These are phyloP conservation scores for Hirschfeldia incana DNA, from an alignment of 345 rosid species.

Conservation along the genomic window DNA sequence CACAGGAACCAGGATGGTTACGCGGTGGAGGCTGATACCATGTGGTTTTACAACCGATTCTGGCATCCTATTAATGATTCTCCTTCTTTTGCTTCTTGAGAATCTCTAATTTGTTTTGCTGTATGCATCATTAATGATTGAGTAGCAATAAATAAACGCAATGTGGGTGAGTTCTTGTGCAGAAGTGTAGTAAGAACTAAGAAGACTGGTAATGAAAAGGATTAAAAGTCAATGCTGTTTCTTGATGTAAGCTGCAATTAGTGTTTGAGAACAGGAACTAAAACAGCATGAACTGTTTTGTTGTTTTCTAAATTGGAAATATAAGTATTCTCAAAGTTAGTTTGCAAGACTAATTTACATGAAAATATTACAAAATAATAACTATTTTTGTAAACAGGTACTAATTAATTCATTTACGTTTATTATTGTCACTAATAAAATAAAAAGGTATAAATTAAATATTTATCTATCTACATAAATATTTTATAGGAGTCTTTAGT, in stretches of 20 bases:
- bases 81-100: slow-evolving; percentile 22
- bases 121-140: slow-evolving; percentile 17
- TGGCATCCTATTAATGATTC: slow-evolving; percentile 71
- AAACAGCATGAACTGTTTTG: too few relatives aligned
- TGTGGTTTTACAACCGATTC: slow-evolving; percentile 80
- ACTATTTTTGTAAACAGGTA: too few relatives aligned
- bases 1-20: slow-evolving; percentile 83
- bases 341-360: too few relatives aligned
- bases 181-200: neutral
- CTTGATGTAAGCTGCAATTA: neutral
- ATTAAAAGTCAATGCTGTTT: neutral
- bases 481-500: too few relatives aligned
- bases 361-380: too few relatives aligned
- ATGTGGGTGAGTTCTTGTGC: slow-evolving; percentile 19
- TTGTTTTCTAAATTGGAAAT: too few relatives aligned
- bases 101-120: slow-evolving; percentile 4
- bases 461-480: too few relatives aligned
- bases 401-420: too few relatives aligned
- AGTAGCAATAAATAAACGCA: slow-evolving; percentile 1
- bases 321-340: too few relatives aligned
- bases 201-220: neutral
- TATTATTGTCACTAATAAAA: too few relatives aligned
- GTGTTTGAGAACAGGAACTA: too few relatives aligned
- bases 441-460: too few relatives aligned
- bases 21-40: slow-evolving; percentile 71